phyloP scores from a whole-genome alignment of 2,329 filamentous ascomycete species.

The Ophiostoma piceae region DNA sequence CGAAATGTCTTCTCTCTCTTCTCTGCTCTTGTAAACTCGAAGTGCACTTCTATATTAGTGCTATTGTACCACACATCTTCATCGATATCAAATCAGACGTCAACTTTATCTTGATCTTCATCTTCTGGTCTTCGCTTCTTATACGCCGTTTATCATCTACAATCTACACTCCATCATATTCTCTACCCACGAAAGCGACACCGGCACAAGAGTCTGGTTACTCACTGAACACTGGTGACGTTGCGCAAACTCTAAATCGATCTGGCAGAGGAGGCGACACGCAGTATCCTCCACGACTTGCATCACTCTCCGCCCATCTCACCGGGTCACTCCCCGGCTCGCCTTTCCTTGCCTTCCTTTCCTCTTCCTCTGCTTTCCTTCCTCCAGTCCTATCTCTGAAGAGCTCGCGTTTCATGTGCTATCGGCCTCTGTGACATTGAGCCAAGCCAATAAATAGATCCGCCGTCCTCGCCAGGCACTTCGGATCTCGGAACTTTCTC shows the following conservation, averaged over 20 bases:
- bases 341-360: neutral
- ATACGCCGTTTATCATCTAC: no score
- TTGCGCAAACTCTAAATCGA: slow-evolving; percentile 21
- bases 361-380: neutral
- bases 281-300: neutral
- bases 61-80: no score
- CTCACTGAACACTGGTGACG: slow-evolving; percentile 16
- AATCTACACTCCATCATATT: neutral
- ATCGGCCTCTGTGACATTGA: neutral
- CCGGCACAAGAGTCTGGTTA: slow-evolving; percentile 14
- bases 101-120: neutral
- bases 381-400: no score
- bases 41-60: no score
- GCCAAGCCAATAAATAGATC: neutral
- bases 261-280: neutral
- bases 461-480: neutral
- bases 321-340: neutral
- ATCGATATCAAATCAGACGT: no score
- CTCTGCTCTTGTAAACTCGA: neutral
- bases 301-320: neutral
- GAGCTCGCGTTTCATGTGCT: neutral
- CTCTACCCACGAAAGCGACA: neutral
- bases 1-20: neutral
- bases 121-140: neutral
- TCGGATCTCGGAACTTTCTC: neutral